A percentile compares a stretch with the other conserved stretches of the same genome.
These are phyloP conservation scores for Diaporthe nobilis DNA, from an alignment of 2,329 filamentous ascomycete species.

Conservation along the genomic window DNA sequence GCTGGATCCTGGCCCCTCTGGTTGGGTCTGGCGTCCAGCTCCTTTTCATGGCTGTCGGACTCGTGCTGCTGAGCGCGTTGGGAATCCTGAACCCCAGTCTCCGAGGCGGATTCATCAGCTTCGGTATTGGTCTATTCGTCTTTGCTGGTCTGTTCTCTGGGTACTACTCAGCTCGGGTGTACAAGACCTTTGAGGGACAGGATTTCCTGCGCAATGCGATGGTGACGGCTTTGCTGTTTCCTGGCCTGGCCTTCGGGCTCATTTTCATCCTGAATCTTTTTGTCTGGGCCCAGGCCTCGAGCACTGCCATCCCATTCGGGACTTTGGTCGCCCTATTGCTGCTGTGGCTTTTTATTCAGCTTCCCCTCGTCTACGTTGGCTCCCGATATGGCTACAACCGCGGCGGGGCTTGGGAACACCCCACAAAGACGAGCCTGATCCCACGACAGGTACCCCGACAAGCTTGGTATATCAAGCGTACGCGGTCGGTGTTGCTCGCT, in stretches of 20 bases:
- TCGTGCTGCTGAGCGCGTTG: conserved; percentile 80
- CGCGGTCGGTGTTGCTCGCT: conserved; percentile 77
- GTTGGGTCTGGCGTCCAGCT: conserved; percentile 90
- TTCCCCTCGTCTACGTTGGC: conserved; percentile 86
- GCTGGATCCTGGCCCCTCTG: conserved; percentile 82
- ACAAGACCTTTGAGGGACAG: conserved; percentile 84
- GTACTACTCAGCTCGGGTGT: conserved; percentile 87
- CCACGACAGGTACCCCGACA: conserved; percentile 82
- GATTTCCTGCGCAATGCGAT: conserved; percentile 83
- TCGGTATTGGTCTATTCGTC: conserved; percentile 85
- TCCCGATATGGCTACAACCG: conserved; percentile 82
- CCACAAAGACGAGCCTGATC: conserved; percentile 81
- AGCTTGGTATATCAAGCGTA: conserved; percentile 79
- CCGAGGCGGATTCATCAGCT: conserved; percentile 90
- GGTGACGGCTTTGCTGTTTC: conserved; percentile 83
- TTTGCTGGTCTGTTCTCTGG: conserved; percentile 88
- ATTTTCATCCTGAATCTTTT: conserved; percentile 89
- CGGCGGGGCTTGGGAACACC: conserved; percentile 81
- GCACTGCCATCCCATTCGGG: conserved; percentile 87
- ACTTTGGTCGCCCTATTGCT: conserved; percentile 80
- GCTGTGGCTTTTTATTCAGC: conserved; percentile 88
- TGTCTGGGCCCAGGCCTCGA: conserved; percentile 91
- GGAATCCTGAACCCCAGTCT: conserved; percentile 89
- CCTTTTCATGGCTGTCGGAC: conserved; percentile 82
- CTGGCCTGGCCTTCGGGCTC: conserved; percentile 80